Evolutionary conservation across 352 stramenopile genomes (phyloP), one percentile per base, ranked within the genome.

Genomic region (Phytophthora brassicae): DNA sequence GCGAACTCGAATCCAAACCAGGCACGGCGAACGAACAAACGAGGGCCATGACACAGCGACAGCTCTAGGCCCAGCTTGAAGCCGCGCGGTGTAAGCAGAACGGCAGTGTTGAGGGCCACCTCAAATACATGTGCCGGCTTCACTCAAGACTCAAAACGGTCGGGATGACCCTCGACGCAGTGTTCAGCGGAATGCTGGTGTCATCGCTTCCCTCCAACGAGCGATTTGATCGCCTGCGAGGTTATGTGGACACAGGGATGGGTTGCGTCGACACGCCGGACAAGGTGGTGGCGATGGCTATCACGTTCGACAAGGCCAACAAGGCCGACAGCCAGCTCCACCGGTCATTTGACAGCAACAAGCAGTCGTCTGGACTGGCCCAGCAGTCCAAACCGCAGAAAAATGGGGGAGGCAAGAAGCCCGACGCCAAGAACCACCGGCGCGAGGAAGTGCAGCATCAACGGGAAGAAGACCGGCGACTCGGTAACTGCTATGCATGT

Each of bases 301-400:
- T 63, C 43, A 63, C 55, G 11, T 63, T 63, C 26, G 45, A 50
- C 35, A 56, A 63, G 14, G 55, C n/a, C 44, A 56, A 44, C 19
- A 41, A 56, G 45, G 45, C 17, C 11, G 45, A 56, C 4, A 19
- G 7, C 12, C 31, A 48, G 31, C 22, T 62, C 4, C 11, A 20
- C 2, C 22, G 54, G 16, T 43, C 33, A 12, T 63, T 63, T n/a
- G 19, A 35, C 8, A 17, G n/a, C 35, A n/a, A 23, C 3, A 52
- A 33, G 23, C 24, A 49, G 4, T 49, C 50, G 22, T 9, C 24
- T 38, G 19, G 4, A 14, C 16, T 31, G 12, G 4, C 8, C 22
- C 26, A 31, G 8, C 39, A 54, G 12, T 24, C 17, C 43, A 45
- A 48, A 19, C 24, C 16, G 26, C 36, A 43, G 16, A 26, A 11